Percentiles rank a stretch among this genome's conserved stretches.
Conservation (phyloP, 2,329 filamentous ascomycete genomes). For the Talaromyces sp. region DNA sequence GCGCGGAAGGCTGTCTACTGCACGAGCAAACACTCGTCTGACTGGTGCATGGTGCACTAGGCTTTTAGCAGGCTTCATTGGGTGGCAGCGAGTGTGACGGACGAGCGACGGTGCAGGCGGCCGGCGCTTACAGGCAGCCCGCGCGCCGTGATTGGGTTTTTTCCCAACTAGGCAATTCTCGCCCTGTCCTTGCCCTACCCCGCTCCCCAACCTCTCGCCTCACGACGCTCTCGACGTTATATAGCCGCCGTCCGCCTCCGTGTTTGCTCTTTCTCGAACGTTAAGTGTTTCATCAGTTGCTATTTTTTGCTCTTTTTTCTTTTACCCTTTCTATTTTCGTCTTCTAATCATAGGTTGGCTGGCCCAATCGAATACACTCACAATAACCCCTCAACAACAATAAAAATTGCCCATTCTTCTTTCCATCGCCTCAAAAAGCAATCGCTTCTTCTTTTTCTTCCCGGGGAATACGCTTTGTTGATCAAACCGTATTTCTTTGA, state of each 20-base stretch:
- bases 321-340: constrained; percentile 29
- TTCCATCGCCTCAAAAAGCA: constrained; percentile 5
- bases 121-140: background rate
- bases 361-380: constrained; percentile 33
- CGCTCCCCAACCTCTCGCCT: constrained; percentile 5
- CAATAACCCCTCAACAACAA: constrained; percentile 4
- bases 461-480: constrained; percentile 27
- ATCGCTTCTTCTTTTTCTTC: background rate
- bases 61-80: background rate
- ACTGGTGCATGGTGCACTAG: background rate
- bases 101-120: background rate
- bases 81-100: background rate
- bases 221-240: constrained; percentile 15
- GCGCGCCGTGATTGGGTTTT: background rate
- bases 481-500: constrained; percentile 23
- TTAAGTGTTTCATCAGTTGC: constrained; percentile 14
- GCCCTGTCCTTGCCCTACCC: background rate
- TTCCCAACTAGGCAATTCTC: background rate
- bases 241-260: constrained; percentile 26
- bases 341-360: constrained; percentile 33
- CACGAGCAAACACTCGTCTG: background rate
- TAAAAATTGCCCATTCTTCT: constrained; percentile 10
- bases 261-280: constrained; percentile 7
- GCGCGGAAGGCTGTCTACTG: background rate
- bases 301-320: constrained; percentile 17